These are phyloP conservation scores for Leptographium galeiforme DNA, from an alignment of 2,329 filamentous ascomycete genomes.

Conservation along the genomic window DNA sequence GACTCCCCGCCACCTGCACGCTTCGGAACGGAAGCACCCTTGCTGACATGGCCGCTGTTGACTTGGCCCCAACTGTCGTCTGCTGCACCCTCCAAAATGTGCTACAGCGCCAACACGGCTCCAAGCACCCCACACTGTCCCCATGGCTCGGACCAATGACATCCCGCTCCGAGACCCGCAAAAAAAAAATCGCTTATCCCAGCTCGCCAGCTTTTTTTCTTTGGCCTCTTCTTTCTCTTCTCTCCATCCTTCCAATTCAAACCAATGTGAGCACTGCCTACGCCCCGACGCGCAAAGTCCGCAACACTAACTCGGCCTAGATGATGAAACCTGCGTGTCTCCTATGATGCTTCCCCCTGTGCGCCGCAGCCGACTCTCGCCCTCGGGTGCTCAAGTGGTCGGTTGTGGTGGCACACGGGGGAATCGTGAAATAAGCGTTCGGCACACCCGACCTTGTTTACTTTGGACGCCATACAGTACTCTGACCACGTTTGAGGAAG, in stretches of 20 bases:
- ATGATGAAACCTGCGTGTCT: slow-evolving; percentile 99
- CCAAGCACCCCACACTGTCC: background rate
- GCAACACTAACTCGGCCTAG: slow-evolving; percentile 30
- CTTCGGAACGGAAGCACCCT: background rate
- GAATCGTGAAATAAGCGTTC: slow-evolving; percentile 96
- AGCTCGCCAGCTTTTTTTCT: slow-evolving; percentile 12
- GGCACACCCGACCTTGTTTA: slow-evolving; percentile 98
- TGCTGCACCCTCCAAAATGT: background rate
- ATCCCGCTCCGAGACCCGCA: slow-evolving; percentile 5
- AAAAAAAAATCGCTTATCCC: slow-evolving; percentile 15
- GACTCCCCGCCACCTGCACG: background rate
- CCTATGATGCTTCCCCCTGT: slow-evolving; percentile 66
- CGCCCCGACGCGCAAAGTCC: background rate
- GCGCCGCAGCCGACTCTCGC: slow-evolving; percentile 69
- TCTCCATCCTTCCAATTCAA: slow-evolving; percentile 96
- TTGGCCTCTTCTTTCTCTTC: slow-evolving; percentile 30
- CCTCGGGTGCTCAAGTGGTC: slow-evolving; percentile 77
- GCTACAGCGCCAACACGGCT: background rate
- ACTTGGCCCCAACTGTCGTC: background rate
- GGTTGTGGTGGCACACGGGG: slow-evolving; percentile 43
- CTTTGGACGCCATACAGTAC: slow-evolving; percentile 94
- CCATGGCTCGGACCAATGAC: slow-evolving; percentile 6
- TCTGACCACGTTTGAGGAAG: slow-evolving; percentile 51
- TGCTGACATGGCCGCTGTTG: background rate
- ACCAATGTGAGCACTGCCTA: slow-evolving; percentile 56